A percentile compares a stretch with the other conserved stretches of the same genome.
Conservation (phyloP, 2,329 filamentous ascomycete genomes). For the Pochonia chlamydosporia region DNA sequence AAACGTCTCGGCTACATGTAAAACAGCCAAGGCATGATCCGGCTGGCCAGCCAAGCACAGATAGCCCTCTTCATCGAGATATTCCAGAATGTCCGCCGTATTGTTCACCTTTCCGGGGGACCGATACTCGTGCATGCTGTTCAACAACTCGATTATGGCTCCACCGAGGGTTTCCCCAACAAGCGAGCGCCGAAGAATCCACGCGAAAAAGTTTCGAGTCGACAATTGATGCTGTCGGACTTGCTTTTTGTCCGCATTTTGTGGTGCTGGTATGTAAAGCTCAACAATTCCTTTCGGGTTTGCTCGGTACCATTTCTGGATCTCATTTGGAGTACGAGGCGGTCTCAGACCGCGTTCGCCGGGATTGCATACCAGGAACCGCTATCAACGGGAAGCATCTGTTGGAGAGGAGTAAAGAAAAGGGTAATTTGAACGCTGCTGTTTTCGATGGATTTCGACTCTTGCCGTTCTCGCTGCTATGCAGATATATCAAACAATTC, state of each 20-base stretch:
- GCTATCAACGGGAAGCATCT: conserved; percentile 55
- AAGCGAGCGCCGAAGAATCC: conserved; percentile 57
- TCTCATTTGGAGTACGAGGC: conserved; percentile 19
- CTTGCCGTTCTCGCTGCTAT: conserved; percentile 34
- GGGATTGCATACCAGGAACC: conserved; percentile 31
- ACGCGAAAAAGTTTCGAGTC: conserved; percentile 72
- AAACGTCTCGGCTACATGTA: conserved; percentile 63
- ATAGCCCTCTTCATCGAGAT: conserved; percentile 66
- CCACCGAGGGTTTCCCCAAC: conserved; percentile 62
- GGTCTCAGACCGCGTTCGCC: conserved; percentile 21
- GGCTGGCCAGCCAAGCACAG: conserved; percentile 59
- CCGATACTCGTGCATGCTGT: conserved; percentile 59
- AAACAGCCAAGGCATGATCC: conserved; percentile 60
- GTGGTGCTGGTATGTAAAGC: conserved; percentile 64
- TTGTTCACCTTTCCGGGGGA: conserved; percentile 52
- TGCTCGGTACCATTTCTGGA: conserved; percentile 25
- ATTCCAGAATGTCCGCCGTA: conserved; percentile 43
- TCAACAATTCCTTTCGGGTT: conserved; percentile 38
- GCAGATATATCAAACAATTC: conserved; percentile 65
- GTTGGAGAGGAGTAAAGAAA: conserved; percentile 48
- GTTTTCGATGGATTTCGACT: conserved; percentile 56
- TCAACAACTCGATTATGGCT: conserved; percentile 58
- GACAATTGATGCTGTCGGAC: conserved; percentile 59
- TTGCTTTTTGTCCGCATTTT: conserved; percentile 44
- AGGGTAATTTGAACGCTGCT: conserved; percentile 62